A percentile compares a stretch with the other conserved stretches of the same genome.
phyloP scores from a whole-genome alignment of 164 flowering plant species.

The Berberis thunbergii region DNA sequence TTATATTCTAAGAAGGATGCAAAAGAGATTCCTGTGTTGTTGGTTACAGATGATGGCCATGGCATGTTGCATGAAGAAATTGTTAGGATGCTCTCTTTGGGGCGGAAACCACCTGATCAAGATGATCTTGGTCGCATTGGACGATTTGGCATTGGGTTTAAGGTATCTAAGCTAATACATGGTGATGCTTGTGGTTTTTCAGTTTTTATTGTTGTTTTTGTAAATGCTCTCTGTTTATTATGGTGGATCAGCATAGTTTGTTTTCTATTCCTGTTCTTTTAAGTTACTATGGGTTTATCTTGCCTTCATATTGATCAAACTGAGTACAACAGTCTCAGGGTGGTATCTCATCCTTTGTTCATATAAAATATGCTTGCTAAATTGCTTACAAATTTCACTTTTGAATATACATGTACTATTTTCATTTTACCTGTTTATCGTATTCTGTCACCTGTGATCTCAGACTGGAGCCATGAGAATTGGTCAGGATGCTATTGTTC shows the following conservation, averaged over 20 bases:
- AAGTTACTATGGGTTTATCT: no score
- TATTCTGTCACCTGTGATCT: conserved; percentile 5
- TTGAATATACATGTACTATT: background rate
- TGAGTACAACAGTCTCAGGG: no score
- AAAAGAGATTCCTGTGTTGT: conserved; percentile 38
- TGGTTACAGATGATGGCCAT: conserved; percentile 47
- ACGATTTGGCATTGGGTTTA: conserved; percentile 60
- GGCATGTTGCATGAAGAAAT: conserved; percentile 55
- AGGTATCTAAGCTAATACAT: conserved; percentile 21
- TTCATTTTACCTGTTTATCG: background rate
- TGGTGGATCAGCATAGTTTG: no score
- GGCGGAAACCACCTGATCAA: conserved; percentile 36
- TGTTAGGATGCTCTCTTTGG: conserved; percentile 41
- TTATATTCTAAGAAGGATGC: conserved; percentile 24
- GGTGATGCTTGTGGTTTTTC: no score
- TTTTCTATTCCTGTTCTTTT: no score
- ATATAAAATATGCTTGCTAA: no score
- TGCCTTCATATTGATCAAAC: no score
- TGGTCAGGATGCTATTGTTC: conserved; percentile 45
- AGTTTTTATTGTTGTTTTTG: no score
- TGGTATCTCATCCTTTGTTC: background rate
- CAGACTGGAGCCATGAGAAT: conserved; percentile 56
- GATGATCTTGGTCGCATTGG: conserved; percentile 45
- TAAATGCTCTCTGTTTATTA: no score
- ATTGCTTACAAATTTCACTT: background rate